phyloP scores from a whole-genome alignment of 2,329 filamentous ascomycete genomes.

The Colletotrichum gigasporum region DNA sequence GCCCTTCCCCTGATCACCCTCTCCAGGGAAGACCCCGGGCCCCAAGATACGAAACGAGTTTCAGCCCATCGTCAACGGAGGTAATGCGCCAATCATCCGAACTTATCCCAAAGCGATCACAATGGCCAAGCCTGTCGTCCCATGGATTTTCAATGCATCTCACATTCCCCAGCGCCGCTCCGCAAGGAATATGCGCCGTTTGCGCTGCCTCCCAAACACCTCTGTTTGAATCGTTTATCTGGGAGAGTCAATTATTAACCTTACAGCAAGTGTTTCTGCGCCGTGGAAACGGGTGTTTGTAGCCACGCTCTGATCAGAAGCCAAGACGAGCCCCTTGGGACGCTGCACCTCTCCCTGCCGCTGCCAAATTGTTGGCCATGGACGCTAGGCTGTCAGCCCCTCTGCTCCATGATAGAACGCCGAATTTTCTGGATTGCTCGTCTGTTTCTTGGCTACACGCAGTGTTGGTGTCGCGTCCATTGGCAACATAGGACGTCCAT shows the following conservation, averaged over 20 bases:
- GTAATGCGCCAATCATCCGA: conserved; percentile 27
- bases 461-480: no score
- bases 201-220: background rate
- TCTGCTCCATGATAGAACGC: no score
- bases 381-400: no score
- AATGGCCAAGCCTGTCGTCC: conserved; percentile 8
- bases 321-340: background rate
- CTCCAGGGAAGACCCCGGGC: conserved; percentile 11
- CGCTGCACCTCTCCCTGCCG: no score
- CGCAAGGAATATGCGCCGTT: conserved; percentile 3
- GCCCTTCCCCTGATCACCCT: conserved; percentile 6
- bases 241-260: background rate
- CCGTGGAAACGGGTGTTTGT: conserved; percentile 3
- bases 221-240: background rate
- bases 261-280: conserved; percentile 1
- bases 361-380: no score
- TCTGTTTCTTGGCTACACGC: no score
- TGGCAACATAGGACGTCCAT: no score
- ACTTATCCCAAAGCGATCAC: background rate
- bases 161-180: background rate
- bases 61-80: conserved; percentile 15
- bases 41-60: conserved; percentile 11
- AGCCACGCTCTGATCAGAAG: background rate
- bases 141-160: background rate
- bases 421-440: no score